A percentile compares a stretch with the other conserved stretches of the same genome.
phyloP scores from a whole-genome alignment of 768 basidiomycete genomes.

The Trametes coccinea region DNA sequence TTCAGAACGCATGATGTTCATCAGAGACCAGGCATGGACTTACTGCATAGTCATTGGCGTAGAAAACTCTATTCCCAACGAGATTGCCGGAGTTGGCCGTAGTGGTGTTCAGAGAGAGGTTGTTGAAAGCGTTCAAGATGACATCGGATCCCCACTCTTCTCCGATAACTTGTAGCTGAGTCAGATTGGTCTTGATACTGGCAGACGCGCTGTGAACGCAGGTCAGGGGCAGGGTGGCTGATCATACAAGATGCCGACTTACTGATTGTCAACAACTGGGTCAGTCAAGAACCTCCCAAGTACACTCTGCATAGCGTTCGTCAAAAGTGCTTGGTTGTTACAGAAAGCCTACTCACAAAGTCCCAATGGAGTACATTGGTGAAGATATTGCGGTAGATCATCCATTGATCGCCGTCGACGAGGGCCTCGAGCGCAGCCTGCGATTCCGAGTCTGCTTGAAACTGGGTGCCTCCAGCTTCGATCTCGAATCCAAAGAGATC shows the following conservation, averaged over 20 bases:
- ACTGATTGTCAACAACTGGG: constrained; percentile 48
- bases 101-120: constrained; percentile 38
- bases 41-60: constrained; percentile 67
- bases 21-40: neutral
- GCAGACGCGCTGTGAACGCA: constrained; percentile 46
- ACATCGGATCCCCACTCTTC: constrained; percentile 48
- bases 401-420: constrained; percentile 60
- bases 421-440: constrained; percentile 50
- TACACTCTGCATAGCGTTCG: constrained; percentile 43
- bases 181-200: constrained; percentile 55
- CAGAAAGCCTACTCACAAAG: constrained; percentile 45
- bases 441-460: constrained; percentile 38
- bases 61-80: constrained; percentile 62
- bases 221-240: neutral
- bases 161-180: constrained; percentile 50
- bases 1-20: neutral
- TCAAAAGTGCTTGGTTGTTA: neutral
- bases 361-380: constrained; percentile 67
- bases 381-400: constrained; percentile 58
- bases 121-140: constrained; percentile 42
- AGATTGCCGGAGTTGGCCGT: constrained; percentile 58
- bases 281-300: constrained; percentile 64
- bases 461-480: constrained; percentile 58
- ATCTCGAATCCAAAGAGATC: constrained; percentile 59
- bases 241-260: constrained; percentile 9